phyloP scores from a whole-genome alignment of 148 eudicot species.

The Rhododendron ovatum region DNA sequence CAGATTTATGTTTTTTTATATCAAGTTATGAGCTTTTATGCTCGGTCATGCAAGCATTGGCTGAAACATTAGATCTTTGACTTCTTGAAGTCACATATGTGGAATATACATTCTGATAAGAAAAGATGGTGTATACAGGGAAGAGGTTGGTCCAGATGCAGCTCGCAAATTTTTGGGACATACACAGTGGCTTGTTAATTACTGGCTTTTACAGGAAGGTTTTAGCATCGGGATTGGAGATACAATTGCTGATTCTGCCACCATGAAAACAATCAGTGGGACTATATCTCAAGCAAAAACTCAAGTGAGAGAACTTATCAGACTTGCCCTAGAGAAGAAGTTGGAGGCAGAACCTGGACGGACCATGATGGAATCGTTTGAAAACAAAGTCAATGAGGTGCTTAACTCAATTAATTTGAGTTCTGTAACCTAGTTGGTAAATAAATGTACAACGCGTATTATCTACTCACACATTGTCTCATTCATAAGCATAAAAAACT shows the following conservation, averaged over 20 bases:
- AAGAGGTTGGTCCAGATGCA: constrained; percentile 98
- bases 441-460: not conserved
- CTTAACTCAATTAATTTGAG: not conserved
- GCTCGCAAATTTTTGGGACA: constrained; percentile 98
- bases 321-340: constrained; percentile 57
- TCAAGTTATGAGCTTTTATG: not conserved
- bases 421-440: not conserved
- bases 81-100: not conserved
- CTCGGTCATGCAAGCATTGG: not conserved
- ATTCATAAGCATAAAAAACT: not conserved
- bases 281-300: constrained; percentile 85
- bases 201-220: constrained; percentile 88
- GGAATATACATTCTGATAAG: not conserved
- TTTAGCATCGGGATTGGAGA: constrained; percentile 99
- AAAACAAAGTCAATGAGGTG: constrained; percentile 97
- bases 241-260: constrained; percentile 93
- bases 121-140: constrained; percentile 43
- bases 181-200: constrained; percentile 99
- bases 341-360: constrained; percentile 98
- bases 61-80: not conserved
- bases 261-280: constrained; percentile 82
- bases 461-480: not conserved
- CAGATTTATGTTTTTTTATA: not conserved
- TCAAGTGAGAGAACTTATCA: constrained; percentile 82
- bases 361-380: constrained; percentile 97